These are phyloP conservation scores for Tricholoma furcatifolium DNA, from an alignment of 768 basidiomycete genomes.

Conservation along the genomic window DNA sequence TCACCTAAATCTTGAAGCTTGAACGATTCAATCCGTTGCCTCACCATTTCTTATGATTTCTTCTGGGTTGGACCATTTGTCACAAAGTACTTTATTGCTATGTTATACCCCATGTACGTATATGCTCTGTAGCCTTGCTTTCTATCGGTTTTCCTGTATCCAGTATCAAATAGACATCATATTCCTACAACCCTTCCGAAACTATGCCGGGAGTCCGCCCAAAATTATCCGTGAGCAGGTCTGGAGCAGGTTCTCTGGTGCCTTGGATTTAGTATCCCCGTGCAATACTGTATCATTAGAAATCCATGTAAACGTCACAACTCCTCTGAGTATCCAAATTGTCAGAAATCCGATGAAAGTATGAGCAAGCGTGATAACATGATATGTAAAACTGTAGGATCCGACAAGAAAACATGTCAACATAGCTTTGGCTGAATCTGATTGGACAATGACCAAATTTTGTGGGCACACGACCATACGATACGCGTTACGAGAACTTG, in stretches of 20 bases:
- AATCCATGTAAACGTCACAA: not conserved
- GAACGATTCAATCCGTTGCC: not conserved
- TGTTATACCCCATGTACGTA: not conserved
- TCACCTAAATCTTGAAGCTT: slow-evolving; percentile 4
- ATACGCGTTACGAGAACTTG: slow-evolving; percentile 48
- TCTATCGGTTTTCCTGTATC: not conserved
- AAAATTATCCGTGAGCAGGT: too few relatives aligned
- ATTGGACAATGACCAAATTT: too few relatives aligned
- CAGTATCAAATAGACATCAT: too few relatives aligned
- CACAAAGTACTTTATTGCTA: not conserved
- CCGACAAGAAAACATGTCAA: too few relatives aligned
- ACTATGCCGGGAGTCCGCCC: too few relatives aligned
- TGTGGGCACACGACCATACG: too few relatives aligned
- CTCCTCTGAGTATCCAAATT: not conserved
- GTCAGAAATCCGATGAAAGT: not conserved
- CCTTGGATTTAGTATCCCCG: too few relatives aligned
- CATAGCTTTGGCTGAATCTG: too few relatives aligned
- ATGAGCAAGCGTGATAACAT: not conserved
- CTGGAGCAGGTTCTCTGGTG: too few relatives aligned
- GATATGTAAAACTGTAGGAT: too few relatives aligned
- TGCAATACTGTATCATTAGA: too few relatives aligned
- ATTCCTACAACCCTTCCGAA: too few relatives aligned
- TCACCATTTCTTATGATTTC: not conserved
- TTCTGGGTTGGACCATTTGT: not conserved
- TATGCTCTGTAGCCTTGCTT: not conserved